Percentiles rank a stretch among this genome's conserved stretches.
phyloP scores from a whole-genome alignment of 768 basidiomycete species.

The Daedalea quercina region DNA sequence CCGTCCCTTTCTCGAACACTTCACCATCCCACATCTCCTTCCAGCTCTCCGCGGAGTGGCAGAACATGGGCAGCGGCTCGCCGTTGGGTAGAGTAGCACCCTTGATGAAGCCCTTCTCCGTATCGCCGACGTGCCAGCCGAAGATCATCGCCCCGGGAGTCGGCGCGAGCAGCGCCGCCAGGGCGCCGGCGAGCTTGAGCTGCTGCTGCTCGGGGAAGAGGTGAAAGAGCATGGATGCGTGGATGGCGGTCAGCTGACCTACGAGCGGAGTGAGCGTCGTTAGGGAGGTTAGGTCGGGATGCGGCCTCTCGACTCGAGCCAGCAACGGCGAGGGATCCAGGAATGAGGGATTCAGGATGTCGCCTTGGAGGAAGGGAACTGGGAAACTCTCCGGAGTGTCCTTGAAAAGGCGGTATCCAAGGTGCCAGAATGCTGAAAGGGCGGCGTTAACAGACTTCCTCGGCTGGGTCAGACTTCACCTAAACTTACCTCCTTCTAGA shows the following conservation, averaged over 20 bases:
- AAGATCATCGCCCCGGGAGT: constrained; percentile 40
- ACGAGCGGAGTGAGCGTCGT: constrained; percentile 37
- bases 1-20: constrained; percentile 29
- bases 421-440: constrained; percentile 49
- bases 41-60: constrained; percentile 33
- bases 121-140: constrained; percentile 31
- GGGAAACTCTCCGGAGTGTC: constrained; percentile 46
- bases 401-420: constrained; percentile 55
- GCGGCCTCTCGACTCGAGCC: background rate
- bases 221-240: constrained; percentile 44
- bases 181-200: constrained; percentile 30
- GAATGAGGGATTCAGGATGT: constrained; percentile 41
- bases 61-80: constrained; percentile 21
- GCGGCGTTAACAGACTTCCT: no score
- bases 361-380: constrained; percentile 47
- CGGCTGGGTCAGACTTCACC: background rate
- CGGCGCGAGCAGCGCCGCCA: constrained; percentile 37
- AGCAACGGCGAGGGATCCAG: constrained; percentile 20
- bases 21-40: constrained; percentile 29
- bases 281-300: constrained; percentile 25
- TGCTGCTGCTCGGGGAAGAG: constrained; percentile 39
- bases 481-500: constrained; percentile 26
- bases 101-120: constrained; percentile 25
- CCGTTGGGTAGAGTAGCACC: background rate
- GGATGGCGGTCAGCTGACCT: constrained; percentile 42